These are phyloP conservation scores for Rhizophagus prolifer DNA, from an alignment of 192 early-diverging fungal genomes.

Conservation along the genomic window DNA sequence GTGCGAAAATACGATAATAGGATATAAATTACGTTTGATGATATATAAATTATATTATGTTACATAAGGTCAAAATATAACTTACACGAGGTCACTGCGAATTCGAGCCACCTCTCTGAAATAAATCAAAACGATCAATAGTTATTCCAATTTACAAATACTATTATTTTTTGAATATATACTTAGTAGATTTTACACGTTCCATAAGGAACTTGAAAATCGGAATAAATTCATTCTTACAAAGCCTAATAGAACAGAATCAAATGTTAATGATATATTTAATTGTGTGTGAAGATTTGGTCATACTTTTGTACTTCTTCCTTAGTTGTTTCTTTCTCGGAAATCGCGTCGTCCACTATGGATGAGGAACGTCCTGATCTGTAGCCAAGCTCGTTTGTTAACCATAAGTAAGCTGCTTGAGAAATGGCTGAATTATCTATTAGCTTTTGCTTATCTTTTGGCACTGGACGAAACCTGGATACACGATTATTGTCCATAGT, in stretches of 20 bases:
- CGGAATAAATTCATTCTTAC: slow-evolving; percentile 23
- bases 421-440: not conserved
- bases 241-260: slow-evolving; percentile 15
- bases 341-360: not conserved
- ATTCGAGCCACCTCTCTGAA: slow-evolving; percentile 2
- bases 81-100: not conserved
- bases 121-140: not conserved
- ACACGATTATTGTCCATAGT: too few relatives aligned
- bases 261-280: not conserved
- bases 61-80: not conserved
- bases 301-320: slow-evolving; percentile 21
- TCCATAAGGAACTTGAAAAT: slow-evolving; percentile 26
- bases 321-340: not conserved
- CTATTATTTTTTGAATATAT: not conserved
- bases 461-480: not conserved
- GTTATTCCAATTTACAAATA: not conserved
- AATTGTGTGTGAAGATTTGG: not conserved
- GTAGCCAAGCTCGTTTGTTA: slow-evolving; percentile 18
- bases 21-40: not conserved
- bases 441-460: not conserved
- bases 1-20: not conserved
- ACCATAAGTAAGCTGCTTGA: not conserved
- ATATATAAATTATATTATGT: not conserved
- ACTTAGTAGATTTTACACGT: slow-evolving; percentile 24
- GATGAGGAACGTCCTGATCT: not conserved